A percentile compares a stretch with the other conserved stretches of the same genome.
Conservation (phyloP, 2,329 filamentous ascomycete species). For the Fusarium circinatum region DNA sequence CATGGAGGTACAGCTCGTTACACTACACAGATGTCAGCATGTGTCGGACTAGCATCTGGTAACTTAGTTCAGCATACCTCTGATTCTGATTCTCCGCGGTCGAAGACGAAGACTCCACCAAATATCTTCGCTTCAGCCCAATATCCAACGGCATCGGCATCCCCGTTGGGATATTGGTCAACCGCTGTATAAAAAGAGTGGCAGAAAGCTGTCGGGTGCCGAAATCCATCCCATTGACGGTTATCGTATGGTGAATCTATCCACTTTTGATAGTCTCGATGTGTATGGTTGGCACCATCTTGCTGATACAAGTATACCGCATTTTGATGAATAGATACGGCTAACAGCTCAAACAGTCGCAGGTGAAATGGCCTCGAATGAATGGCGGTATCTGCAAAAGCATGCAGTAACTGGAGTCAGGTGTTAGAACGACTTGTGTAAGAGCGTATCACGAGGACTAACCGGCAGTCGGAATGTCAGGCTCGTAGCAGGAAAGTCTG, state of each 20-base stretch:
- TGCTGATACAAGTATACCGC: background rate
- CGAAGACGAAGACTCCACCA: slow-evolving; percentile 19
- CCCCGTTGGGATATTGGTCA: slow-evolving; percentile 4
- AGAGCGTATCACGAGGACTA: background rate
- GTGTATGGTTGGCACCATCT: background rate
- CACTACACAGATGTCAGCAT: background rate
- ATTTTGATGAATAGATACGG: slow-evolving; percentile 5
- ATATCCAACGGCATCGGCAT: slow-evolving; percentile 13
- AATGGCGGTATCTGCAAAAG: background rate
- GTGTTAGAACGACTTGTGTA: no score
- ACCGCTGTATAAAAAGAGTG: background rate
- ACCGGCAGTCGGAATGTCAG: background rate
- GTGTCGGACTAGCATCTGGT: rapidly evolving
- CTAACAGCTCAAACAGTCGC: slow-evolving; percentile 12
- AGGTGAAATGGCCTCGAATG: background rate
- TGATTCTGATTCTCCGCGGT: slow-evolving; percentile 8
- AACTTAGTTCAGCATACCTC: background rate
- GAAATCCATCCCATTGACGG: background rate
- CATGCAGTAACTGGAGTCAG: background rate
- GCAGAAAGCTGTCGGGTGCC: slow-evolving; percentile 2
- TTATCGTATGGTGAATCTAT: background rate
- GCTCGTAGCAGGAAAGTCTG: rapidly evolving
- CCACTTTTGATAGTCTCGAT: background rate
- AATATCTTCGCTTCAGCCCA: slow-evolving; percentile 31
- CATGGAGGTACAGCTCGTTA: background rate